phyloP scores from a whole-genome alignment of 768 basidiomycete species.

The Boletus sensibilis region DNA sequence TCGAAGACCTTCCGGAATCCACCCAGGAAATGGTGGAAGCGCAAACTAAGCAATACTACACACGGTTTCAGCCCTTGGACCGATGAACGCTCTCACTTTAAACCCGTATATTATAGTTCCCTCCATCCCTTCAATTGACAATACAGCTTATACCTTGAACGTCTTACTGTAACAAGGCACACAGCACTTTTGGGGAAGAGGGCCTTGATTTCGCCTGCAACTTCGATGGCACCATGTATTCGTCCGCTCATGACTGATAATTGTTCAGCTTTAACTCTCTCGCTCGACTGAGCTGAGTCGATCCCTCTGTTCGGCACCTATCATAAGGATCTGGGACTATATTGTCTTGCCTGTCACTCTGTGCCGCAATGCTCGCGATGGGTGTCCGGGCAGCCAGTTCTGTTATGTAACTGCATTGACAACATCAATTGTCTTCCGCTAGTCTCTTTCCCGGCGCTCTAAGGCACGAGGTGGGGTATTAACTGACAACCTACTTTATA shows the following conservation, averaged over 20 bases:
- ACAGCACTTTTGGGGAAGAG: background rate
- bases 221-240: background rate
- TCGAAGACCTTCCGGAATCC: constrained; percentile 87
- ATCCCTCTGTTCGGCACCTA: background rate
- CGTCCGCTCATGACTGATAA: background rate
- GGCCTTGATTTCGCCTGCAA: background rate
- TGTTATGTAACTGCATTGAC: background rate
- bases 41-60: constrained; percentile 82
- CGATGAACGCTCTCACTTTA: constrained; percentile 23
- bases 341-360: background rate
- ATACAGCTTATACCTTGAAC: background rate
- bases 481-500: background rate
- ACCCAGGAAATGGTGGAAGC: constrained; percentile 91
- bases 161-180: background rate
- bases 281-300: background rate
- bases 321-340: background rate
- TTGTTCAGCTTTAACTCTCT: background rate
- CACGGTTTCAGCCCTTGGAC: constrained; percentile 70
- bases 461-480: no score
- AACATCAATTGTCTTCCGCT: no score
- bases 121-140: background rate
- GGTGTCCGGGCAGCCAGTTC: background rate
- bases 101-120: constrained; percentile 2
- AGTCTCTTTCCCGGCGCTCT: background rate
- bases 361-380: background rate